Base-by-base conservation (phyloP, 2,329 filamentous ascomycete species). In the Periconia sp. region DNA sequence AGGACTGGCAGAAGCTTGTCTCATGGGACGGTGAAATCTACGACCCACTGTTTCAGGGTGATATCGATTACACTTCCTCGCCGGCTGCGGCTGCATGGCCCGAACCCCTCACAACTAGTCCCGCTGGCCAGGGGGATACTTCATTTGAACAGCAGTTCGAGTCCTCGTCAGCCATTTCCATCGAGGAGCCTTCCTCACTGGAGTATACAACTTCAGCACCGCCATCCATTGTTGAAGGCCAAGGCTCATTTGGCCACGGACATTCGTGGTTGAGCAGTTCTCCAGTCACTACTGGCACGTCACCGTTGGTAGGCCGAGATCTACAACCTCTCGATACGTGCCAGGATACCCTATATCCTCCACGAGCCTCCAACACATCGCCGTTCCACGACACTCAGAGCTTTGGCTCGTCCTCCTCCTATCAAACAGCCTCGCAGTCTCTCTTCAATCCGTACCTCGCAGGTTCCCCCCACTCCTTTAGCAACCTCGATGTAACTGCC, bases 1-100 rank as follows among this genome's bases (percentile, higher is more conserved):
- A 63, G 40, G 48, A 46, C 25, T 68, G 64, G 64, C 50, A 65
- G 37, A 59, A 63, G 15, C 37, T 66, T 5, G 41, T 68, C 30
- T 48, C 43, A 10, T 66, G 60, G 63, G 57, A 64, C 22, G 64
- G 53, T 5, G 39, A 48, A 25, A 12, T 63, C n/a, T 57, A 50
- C 36, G 56, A 65, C 37, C 52, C 61, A 8, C 41, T 65, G 22
- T 67, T 61, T 43, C 54, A 57, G 18, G 51, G 48, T 30, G 55
- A 61, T 33, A 36, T 36, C 10, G 46, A 42, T 18, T 55, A 55
- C 29, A 43, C 49, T 1, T 43, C 31, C 8, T 26, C 36, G 23
- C 45, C 50, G 15, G 34, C 26, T 22, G 37, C 45, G 9, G 22
- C 22, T 22, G 23, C 22, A 11, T 36, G 23, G 13, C 9, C 19